These are phyloP conservation scores for Pneumocystis jirovecii DNA, from an alignment of 1,139 yeast genomes.

Conservation along the genomic window DNA sequence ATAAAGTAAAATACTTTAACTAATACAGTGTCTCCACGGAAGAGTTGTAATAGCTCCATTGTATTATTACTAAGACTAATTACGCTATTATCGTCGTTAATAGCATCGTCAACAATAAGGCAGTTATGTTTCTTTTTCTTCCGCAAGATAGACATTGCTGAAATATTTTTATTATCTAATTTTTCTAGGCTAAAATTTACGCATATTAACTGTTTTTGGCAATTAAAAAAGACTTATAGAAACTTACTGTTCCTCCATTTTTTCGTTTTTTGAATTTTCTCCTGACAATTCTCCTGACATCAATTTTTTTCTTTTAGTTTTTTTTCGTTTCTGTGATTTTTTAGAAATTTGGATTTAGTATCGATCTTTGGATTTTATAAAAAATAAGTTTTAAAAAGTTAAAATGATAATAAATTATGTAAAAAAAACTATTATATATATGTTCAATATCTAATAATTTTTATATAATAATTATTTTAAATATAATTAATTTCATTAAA, in stretches of 20 bases:
- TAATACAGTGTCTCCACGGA: constrained; percentile 94
- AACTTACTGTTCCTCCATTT: background rate
- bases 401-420: background rate
- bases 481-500: no score
- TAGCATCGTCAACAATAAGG: constrained; percentile 89
- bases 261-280: background rate
- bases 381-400: background rate
- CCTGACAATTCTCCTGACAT: background rate
- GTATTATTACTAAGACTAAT: constrained; percentile 89
- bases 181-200: background rate
- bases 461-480: no score
- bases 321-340: background rate
- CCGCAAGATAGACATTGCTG: constrained; percentile 89
- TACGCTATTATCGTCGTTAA: constrained; percentile 91
- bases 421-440: background rate
- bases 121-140: constrained; percentile 93
- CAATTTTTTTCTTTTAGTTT: background rate
- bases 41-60: constrained; percentile 85
- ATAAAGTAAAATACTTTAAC: constrained; percentile 37
- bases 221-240: background rate
- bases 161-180: background rate
- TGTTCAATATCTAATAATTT: background rate
- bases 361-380: background rate
- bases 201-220: background rate
- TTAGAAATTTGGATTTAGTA: background rate